A percentile compares a stretch with the other conserved stretches of the same genome.
Conservation (phyloP, 257 asterid species). For the Plectranthus barbatus region DNA sequence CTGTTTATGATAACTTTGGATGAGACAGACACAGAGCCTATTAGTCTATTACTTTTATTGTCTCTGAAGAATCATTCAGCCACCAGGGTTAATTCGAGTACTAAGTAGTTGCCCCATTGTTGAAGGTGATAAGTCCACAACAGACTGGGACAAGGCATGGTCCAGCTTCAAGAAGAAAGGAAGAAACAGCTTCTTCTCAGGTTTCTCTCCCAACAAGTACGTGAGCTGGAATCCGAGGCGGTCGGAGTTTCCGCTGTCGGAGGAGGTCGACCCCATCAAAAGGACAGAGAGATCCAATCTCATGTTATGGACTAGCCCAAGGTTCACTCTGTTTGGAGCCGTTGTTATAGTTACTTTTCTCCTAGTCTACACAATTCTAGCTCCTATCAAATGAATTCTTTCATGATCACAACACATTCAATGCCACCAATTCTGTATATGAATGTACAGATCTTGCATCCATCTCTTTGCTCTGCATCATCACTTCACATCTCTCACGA, state of each 20-base stretch:
- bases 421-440: background rate
- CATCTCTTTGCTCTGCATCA: too few relatives aligned
- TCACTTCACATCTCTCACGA: too few relatives aligned
- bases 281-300: constrained; percentile 87
- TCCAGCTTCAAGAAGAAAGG: constrained; percentile 77
- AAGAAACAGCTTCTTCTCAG: constrained; percentile 57
- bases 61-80: too few relatives aligned
- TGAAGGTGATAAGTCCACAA: constrained; percentile 61
- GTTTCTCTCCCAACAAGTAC: constrained; percentile 68
- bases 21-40: too few relatives aligned
- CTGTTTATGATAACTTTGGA: too few relatives aligned
- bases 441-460: too few relatives aligned
- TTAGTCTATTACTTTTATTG: too few relatives aligned
- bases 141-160: constrained; percentile 98
- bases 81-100: background rate
- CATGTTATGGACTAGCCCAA: constrained; percentile 77
- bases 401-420: background rate
- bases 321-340: constrained; percentile 61
- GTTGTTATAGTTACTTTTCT: constrained; percentile 64
- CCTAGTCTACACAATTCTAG: constrained; percentile 59
- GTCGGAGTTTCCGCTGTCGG: constrained; percentile 73
- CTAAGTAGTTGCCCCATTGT: background rate
- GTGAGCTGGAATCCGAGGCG: constrained; percentile 90
- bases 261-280: constrained; percentile 91
- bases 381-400: constrained; percentile 38